Evolutionary conservation across 805 yeast species (phyloP).

Genomic region (Suhomyces faveliae): DNA sequence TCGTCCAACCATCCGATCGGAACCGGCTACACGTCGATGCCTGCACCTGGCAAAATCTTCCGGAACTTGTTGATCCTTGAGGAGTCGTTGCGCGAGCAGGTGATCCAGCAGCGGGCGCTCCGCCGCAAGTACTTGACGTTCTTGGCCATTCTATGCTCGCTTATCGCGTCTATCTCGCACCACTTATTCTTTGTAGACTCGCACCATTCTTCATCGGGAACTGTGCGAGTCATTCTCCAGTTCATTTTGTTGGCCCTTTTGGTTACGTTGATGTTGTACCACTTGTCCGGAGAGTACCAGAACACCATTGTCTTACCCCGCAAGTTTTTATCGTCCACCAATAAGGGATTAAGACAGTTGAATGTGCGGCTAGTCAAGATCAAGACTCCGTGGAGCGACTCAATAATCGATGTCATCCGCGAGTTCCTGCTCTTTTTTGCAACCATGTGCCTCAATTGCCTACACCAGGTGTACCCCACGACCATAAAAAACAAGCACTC

Average conservation of each 20-base stretch:
- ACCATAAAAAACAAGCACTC: constrained; percentile 30
- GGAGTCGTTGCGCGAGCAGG: constrained; percentile 81
- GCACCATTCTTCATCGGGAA: constrained; percentile 21
- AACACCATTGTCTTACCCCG: constrained; percentile 83
- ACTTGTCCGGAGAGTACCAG: constrained; percentile 84
- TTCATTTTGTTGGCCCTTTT: constrained; percentile 59
- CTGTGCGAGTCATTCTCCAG: constrained; percentile 43
- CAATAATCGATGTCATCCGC: constrained; percentile 34
- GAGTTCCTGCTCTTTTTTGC: constrained; percentile 34
- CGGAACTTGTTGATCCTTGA: constrained; percentile 81
- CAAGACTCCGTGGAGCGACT: constrained; percentile 33
- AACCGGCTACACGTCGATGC: constrained; percentile 21
- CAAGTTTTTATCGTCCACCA: constrained; percentile 74
- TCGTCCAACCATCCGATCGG: constrained; percentile 17
- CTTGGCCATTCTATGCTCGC: constrained; percentile 36
- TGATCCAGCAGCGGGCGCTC: constrained; percentile 63
- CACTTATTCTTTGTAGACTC: constrained; percentile 32
- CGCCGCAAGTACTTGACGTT: constrained; percentile 63
- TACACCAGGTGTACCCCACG: constrained; percentile 37
- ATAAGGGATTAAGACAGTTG: constrained; percentile 83
- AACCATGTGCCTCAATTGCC: constrained; percentile 25
- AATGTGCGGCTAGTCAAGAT: constrained; percentile 76
- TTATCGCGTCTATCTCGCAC: constrained; percentile 41
- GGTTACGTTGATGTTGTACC: constrained; percentile 73
- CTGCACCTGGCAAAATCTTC: constrained; percentile 69